Percentiles rank a stretch among this genome's conserved stretches.
phyloP scores from a whole-genome alignment of 352 stramenopile genomes.

The Globisporangium polare region DNA sequence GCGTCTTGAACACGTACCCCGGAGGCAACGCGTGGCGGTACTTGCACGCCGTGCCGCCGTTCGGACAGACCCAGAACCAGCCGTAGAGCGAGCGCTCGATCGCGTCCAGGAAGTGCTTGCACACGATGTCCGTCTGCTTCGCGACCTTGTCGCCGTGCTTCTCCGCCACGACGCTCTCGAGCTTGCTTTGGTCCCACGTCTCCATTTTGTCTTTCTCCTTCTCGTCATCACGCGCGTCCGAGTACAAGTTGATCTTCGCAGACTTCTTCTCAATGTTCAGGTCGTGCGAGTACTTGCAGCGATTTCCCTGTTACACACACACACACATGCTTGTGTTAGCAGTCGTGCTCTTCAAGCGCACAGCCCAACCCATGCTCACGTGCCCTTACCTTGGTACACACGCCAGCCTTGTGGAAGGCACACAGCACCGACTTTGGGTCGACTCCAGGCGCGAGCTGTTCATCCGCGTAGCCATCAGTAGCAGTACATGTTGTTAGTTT shows the following conservation, averaged over 20 bases:
- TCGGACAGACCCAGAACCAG: slow-evolving; percentile 90
- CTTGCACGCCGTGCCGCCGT: slow-evolving; percentile 75
- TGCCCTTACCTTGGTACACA: slow-evolving; percentile 72
- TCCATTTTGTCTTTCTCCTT: slow-evolving; percentile 81
- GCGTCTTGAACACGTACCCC: slow-evolving; percentile 88
- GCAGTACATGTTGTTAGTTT: background rate
- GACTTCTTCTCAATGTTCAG: slow-evolving; percentile 85
- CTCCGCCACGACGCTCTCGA: slow-evolving; percentile 83
- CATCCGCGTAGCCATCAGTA: background rate
- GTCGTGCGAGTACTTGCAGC: slow-evolving; percentile 90
- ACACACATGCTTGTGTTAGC: slow-evolving; percentile 1
- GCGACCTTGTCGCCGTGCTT: slow-evolving; percentile 82
- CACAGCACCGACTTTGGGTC: slow-evolving; percentile 88
- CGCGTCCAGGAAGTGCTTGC: slow-evolving; percentile 88
- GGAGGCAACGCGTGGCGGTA: slow-evolving; percentile 85
- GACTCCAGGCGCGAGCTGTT: slow-evolving; percentile 77
- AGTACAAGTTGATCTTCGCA: slow-evolving; percentile 89
- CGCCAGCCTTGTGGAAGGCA: slow-evolving; percentile 86
- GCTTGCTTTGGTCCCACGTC: slow-evolving; percentile 84
- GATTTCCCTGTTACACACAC: slow-evolving; percentile 46
- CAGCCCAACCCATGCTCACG: background rate
- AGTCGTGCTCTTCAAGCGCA: background rate
- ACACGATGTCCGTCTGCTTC: slow-evolving; percentile 87
- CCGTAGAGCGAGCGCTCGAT: slow-evolving; percentile 89
- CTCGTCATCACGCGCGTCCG: slow-evolving; percentile 66